These are phyloP conservation scores for Talaromyces proteolyticus DNA, from an alignment of 495 filamentous ascomycete genomes.

Conservation along the genomic window DNA sequence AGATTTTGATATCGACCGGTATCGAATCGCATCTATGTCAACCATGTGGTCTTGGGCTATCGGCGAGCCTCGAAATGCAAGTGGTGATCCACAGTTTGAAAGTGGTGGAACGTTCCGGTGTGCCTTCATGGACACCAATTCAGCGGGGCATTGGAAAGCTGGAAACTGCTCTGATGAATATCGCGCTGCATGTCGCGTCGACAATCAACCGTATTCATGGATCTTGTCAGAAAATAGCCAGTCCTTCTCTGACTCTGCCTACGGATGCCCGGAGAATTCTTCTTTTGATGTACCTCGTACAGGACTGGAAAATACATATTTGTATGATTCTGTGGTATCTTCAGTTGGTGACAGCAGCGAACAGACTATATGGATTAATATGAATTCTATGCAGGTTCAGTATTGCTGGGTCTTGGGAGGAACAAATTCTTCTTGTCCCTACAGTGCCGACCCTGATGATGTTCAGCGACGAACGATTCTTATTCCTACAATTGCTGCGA, in stretches of 20 bases:
- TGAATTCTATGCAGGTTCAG: slow-evolving; percentile 48
- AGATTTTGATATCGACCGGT: slow-evolving; percentile 32
- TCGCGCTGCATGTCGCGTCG: slow-evolving; percentile 48
- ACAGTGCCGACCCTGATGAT: slow-evolving; percentile 29
- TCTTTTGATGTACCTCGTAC: slow-evolving; percentile 50
- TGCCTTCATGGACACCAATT: slow-evolving; percentile 40
- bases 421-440: slow-evolving; percentile 48
- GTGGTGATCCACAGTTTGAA: slow-evolving; percentile 13
- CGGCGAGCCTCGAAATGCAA: slow-evolving; percentile 44
- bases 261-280: slow-evolving; percentile 34
- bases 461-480: slow-evolving; percentile 41
- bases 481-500: slow-evolving; percentile 53
- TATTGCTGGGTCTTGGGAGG: slow-evolving; percentile 56
- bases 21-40: slow-evolving; percentile 43
- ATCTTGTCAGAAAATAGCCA: slow-evolving; percentile 28
- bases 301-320: slow-evolving; percentile 55
- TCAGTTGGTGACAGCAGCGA: slow-evolving; percentile 17
- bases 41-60: slow-evolving; percentile 56
- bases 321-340: slow-evolving; percentile 30
- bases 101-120: slow-evolving; percentile 36
- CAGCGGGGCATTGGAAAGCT: slow-evolving; percentile 47
- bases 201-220: slow-evolving; percentile 49
- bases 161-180: slow-evolving; percentile 45
- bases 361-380: slow-evolving; percentile 45
- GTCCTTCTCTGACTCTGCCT: slow-evolving; percentile 26